Evolutionary conservation across 768 basidiomycete species (phyloP), one percentile per base, ranked within the genome.

Genomic region (Termitomyces sp.): DNA sequence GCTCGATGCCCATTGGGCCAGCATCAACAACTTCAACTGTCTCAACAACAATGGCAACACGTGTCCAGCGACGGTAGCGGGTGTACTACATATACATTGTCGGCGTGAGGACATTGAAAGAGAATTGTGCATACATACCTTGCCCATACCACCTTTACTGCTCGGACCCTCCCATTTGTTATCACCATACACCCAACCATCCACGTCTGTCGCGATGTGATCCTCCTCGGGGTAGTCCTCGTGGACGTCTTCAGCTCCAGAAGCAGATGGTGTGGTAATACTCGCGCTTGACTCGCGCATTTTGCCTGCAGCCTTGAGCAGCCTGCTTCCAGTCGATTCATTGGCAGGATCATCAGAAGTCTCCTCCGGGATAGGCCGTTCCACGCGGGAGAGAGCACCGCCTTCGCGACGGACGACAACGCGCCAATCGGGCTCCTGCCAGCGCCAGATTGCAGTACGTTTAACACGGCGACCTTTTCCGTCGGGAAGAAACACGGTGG

Each of bases 151-250:
- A 52, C 92, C 92, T 66, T 88, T 90, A 58, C 78, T 78, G 57
- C 85, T 87, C 49, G 83, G 79, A 20, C 77, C 81, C 69, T 97
- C 94, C 95, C 95, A 98, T 71, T 97, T 96, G 72, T 98, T 98
- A 66, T 96, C 95, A 2, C 88, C 90, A 68, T 94, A 97, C 7
- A 94, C 83, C 95, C 95, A 98, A 4, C 95, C 95, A 62, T 96
- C 93, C 4, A 79, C 70, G 70, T 98, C 95, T 1, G 94, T 96
- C 40, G 76, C 70, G 11, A 66, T 22, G 33, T 77, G 75, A 48
- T 87, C 84, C 57, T 85, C 84, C 2, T 81, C 81, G 16, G 75
- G 74, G 2, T 61, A 52, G 4, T 71, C 71, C 8, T 77, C 71
- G 35, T 74, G 71, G 13, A 68, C 42, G 57, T 75, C 68, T 57